Evolutionary conservation across 2,329 filamentous ascomycete species (phyloP), one percentile per base, ranked within the genome.

Genomic region (Verticillium isaacii): DNA sequence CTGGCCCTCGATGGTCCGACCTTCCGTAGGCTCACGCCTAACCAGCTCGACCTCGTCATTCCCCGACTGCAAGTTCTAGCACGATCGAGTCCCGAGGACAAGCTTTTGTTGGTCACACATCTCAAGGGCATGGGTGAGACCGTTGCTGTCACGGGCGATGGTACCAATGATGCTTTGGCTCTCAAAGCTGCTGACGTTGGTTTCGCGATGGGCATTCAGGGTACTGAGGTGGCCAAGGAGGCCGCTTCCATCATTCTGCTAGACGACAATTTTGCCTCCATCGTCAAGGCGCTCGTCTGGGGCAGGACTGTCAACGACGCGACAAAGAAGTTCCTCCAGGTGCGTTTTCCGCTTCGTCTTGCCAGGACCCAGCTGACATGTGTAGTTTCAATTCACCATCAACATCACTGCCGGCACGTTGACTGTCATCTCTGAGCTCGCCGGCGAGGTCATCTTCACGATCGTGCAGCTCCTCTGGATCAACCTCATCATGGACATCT

Each of bases 1-100:
- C 74, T 88, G 63, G 84, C 87, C 57, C 89, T 91, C 86, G 87
- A 90, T 74, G 88, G 88, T 0, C 88, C 87, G 11, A 82, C 79
- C 45, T 90, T 91, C 74, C 82, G 88, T 52, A 82, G 84, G 62
- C 80, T 90, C 17, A 81, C 79, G 11, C 80, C 87, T 41, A 75
- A 78, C 5, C 81, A 88, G 64, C 86, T 89, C 78, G 81, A 85
- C 64, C 71, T 80, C 58, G 75, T 82, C 0, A 77, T 90, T 15
- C 85, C 86, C 0, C 78, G 78, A 8, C 79, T 90, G 2, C 84
- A 88, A 67, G 86, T 89, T 1, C 75, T 89, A 19, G 87, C 86
- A 50, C 82, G 87, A 5, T 89, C 86, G 0, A 88, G 85, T 2
- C 87, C 87, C 0, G 86, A 89, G 64, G 87, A 89, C 68, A 89